Evolutionary conservation across 163 green algal species (phyloP), one percentile per base, ranked within the genome.

Genomic region (Picocystis sp.): DNA sequence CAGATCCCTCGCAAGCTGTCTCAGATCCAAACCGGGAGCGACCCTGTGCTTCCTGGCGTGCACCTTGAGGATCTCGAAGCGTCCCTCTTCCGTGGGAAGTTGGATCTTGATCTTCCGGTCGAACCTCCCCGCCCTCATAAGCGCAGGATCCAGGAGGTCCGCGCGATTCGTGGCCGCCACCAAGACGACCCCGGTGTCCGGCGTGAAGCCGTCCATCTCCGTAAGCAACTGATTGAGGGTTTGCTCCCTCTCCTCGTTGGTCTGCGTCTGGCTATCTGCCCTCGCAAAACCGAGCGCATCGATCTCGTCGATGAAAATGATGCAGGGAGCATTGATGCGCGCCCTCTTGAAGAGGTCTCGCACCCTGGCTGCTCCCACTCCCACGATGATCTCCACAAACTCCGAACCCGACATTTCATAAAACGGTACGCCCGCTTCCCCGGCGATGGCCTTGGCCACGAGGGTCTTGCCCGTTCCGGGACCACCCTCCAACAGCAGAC

Each of bases 281-380:
- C 89, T 74, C 60, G 71, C 77, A 45, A 83, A 72, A 3, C 86
- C 89, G 14, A 98, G 59, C 2, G 89, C 87, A 58, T 98, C 89
- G 22, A 98, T 85, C 72, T 98, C 89, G 63, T 98, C 89, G 47
- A 98, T 83, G 63, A 98, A 98, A 51, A 98, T 92, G 63, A 98
- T 81, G 69, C 85, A 94, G 10, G 89, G 86, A 11, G 76, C 79
- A 50, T 85, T 76, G 11, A 81, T 73, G 34, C 82, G 66, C 1
- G 89, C 89, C 35, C 87, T 71, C 65, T 92, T 92, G 76, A 97
- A 98, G 58, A 98, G 77, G 68, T 97, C 89, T 9, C 89, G 71
- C 62, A 98, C 81, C 24, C 89, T 80, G 24, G 89, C 83, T n/a
- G 89, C 87, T 34, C 89, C 89, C 48, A 98, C 78, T 17, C 89